Conservation (phyloP, 306 rosid species). For the Cyclanthera cordifolia region DNA sequence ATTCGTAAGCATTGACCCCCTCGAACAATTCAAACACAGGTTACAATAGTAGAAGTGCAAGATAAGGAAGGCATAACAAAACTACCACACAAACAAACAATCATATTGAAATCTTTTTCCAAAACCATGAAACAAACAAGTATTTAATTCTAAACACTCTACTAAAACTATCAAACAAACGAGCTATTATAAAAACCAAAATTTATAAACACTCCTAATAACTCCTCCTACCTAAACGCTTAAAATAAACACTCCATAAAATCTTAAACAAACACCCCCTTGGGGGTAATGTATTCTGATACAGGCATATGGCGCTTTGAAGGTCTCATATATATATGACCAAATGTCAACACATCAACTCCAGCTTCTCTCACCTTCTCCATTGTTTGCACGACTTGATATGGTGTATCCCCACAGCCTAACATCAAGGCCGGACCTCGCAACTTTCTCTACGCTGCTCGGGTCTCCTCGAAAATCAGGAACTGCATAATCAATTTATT, state of each 20-base stretch:
- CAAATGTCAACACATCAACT: slow-evolving; percentile 95
- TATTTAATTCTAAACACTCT: too few relatives aligned
- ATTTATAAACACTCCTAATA: too few relatives aligned
- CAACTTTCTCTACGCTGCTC: slow-evolving; percentile 65
- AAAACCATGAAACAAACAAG: too few relatives aligned
- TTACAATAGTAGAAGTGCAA: background rate
- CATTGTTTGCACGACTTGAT: slow-evolving; percentile 89
- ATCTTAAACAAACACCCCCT: too few relatives aligned
- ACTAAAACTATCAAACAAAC: too few relatives aligned
- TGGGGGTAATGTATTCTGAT: slow-evolving; percentile 83
- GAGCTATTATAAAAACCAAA: too few relatives aligned
- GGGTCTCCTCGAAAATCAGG: slow-evolving; percentile 92
- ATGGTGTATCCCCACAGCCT: slow-evolving; percentile 97
- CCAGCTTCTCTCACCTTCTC: slow-evolving; percentile 99
- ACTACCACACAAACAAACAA: too few relatives aligned
- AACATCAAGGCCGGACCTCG: slow-evolving; percentile 92
- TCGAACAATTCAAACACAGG: background rate
- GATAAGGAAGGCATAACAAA: background rate
- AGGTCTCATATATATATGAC: slow-evolving; percentile 98
- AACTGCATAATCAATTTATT: slow-evolving; percentile 36
- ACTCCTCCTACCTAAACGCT: too few relatives aligned
- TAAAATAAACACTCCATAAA: too few relatives aligned
- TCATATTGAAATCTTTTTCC: too few relatives aligned
- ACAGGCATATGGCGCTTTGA: slow-evolving; percentile 99
- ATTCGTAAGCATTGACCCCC: background rate